Conservation (phyloP, 1,284 basidiomycete genomes). For the Cronartium quercuum region DNA sequence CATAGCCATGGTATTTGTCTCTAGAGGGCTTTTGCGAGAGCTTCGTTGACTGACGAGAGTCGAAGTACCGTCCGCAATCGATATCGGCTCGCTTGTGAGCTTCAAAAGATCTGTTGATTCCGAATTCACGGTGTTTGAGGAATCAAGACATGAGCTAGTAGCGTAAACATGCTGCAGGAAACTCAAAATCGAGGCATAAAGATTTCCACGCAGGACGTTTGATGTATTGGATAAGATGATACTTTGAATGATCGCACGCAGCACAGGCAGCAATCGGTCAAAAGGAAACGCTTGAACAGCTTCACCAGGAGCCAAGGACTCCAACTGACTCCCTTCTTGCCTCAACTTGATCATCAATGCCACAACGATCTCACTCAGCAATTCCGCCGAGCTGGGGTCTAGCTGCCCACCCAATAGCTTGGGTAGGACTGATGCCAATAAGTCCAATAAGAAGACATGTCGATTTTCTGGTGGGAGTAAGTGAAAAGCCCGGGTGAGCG, state of each 20-base stretch:
- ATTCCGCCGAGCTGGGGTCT: slow-evolving; percentile 61
- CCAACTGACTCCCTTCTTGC: slow-evolving; percentile 27
- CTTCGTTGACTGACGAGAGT: slow-evolving; percentile 11
- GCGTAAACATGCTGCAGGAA: slow-evolving; percentile 38
- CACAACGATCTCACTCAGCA: slow-evolving; percentile 37
- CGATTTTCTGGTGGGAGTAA: slow-evolving; percentile 69
- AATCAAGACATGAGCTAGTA: slow-evolving; percentile 17
- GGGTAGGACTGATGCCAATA: slow-evolving; percentile 62
- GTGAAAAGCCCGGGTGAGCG: slow-evolving; percentile 73
- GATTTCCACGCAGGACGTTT: slow-evolving; percentile 35
- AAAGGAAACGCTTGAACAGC: slow-evolving; percentile 37
- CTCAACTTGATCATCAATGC: slow-evolving; percentile 37
- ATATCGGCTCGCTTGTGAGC: neutral
- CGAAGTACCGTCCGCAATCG: slow-evolving; percentile 15
- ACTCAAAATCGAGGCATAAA: slow-evolving; percentile 37
- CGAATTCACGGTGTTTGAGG: neutral
- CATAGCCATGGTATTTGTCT: slow-evolving; percentile 45
- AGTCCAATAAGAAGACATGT: slow-evolving; percentile 78
- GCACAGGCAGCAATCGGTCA: slow-evolving; percentile 29
- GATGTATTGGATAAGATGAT: slow-evolving; percentile 31
- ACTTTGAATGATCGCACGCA: slow-evolving; percentile 36
- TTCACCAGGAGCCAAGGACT: slow-evolving; percentile 31
- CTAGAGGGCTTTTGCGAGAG: slow-evolving; percentile 25
- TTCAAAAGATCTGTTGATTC: neutral
- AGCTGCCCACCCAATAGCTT: slow-evolving; percentile 55